Evolutionary conservation across 106 monocot species (phyloP), one percentile per base, ranked within the genome.

Genomic region (Posidonia australis): DNA sequence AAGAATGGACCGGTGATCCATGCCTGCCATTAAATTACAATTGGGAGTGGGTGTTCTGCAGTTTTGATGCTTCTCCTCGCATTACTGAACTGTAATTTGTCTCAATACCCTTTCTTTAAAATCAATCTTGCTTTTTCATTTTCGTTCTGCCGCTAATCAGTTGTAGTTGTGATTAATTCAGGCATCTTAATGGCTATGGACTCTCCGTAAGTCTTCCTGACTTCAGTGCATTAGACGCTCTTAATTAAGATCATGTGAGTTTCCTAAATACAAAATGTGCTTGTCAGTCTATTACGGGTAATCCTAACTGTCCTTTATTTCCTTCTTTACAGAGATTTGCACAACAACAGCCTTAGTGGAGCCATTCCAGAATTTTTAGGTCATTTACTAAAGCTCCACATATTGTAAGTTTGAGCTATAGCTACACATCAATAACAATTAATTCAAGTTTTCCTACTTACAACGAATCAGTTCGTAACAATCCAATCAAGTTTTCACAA

Each of bases 1-100:
- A 32, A 36, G 18, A 41, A 31, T 60, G 60, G 32, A 60, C 60
- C 12, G 60, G 60, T 29, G 60, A 60, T 10, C 60, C 60, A 28
- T 60, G 60, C 25, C 60, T 60, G 17, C 60, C 36, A 36, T 13
- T 13, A 10, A 7, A 60, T 1, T 60, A 60, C 60, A 60, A 60
- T 25, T 60, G 60, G 60, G 60, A 60, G 30, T 60, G 60, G 60
- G 60, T 60, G 9, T 12, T 0, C 1, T 60, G 60, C 25, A 25
- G 7, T 18, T 30, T 0, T 10, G 20, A 29, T 28, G 25, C 28
- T 36, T 29, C 32, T 60, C 32, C 60, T 17, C 13, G 27, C 14
- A 32, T 60, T 11, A 31, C 16, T 18, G 7, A 11, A 29, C 19
- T 41, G 60, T 60, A 60, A 54, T 19, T 22, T 54, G 5, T 54